Evolutionary conservation across 192 early-diverging fungal genomes (phyloP).

Genomic region (Dispira simplex): DNA sequence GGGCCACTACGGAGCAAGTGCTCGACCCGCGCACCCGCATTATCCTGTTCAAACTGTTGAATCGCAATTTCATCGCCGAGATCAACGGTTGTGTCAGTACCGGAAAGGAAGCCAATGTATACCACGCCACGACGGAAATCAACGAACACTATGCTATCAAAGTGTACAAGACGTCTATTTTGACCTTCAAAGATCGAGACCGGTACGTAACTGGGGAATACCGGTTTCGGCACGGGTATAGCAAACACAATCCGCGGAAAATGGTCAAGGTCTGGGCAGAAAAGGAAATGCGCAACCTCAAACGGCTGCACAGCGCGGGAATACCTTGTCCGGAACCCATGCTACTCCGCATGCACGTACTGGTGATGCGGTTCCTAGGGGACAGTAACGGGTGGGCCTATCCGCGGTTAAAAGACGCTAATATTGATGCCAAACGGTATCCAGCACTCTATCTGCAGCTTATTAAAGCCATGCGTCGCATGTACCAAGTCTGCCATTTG

Average conservation of each 20-base stretch:
- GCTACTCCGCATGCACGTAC: constrained; percentile 77
- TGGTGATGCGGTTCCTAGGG: constrained; percentile 92
- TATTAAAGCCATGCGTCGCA: constrained; percentile 70
- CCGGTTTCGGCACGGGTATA: constrained; percentile 90
- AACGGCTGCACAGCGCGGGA: constrained; percentile 67
- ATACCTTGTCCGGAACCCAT: constrained; percentile 85
- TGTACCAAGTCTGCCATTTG: constrained; percentile 85
- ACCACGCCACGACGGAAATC: constrained; percentile 78
- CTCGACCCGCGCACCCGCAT: constrained; percentile 96
- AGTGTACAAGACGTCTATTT: constrained; percentile 97
- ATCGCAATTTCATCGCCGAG: constrained; percentile 75
- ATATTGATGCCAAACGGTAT: constrained; percentile 54
- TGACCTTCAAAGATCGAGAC: constrained; percentile 96
- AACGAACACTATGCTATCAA: constrained; percentile 84
- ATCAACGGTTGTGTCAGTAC: constrained; percentile 97
- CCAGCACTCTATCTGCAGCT: constrained; percentile 69
- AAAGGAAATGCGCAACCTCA: constrained; percentile 98
- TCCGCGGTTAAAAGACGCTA: constrained; percentile 87
- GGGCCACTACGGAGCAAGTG: constrained; percentile 94
- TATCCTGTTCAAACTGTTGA: constrained; percentile 91
- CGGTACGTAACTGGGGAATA: constrained; percentile 92
- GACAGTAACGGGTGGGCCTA: constrained; percentile 87
- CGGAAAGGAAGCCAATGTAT: constrained; percentile 98
- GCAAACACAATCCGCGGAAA: constrained; percentile 86
- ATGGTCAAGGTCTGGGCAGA: constrained; percentile 99